These are phyloP conservation scores for Dactylellina parvicollis DNA, from an alignment of 2,329 filamentous ascomycete genomes.

Conservation along the genomic window DNA sequence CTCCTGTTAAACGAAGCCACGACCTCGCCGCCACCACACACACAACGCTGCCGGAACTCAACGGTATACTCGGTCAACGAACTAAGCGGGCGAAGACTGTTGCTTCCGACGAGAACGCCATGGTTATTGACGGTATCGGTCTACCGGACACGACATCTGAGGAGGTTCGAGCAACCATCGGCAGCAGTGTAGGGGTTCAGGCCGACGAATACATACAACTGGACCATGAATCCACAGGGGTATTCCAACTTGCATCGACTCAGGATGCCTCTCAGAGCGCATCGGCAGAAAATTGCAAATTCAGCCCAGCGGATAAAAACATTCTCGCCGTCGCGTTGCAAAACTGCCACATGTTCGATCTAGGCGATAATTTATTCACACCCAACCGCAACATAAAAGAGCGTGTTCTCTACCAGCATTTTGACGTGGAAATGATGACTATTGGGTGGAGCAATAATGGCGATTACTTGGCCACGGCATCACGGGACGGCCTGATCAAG, in stretches of 20 bases:
- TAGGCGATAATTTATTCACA: constrained; percentile 25
- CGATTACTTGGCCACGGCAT: constrained; percentile 47
- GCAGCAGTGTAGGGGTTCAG: constrained; percentile 48
- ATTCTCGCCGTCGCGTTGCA: constrained; percentile 33
- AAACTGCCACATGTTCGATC: constrained; percentile 43
- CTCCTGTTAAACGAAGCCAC: constrained; percentile 44
- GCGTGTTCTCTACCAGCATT: constrained; percentile 18
- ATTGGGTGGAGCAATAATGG: constrained; percentile 47
- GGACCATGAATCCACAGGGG: constrained; percentile 37
- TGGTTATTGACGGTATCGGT: constrained; percentile 47
- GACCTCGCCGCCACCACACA: constrained; percentile 25
- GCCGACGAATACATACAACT: constrained; percentile 50
- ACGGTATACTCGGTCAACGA: constrained; percentile 40
- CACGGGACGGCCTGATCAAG: constrained; percentile 46
- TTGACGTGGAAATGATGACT: constrained; percentile 34
- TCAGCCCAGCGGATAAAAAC: constrained; percentile 32
- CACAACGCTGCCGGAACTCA: constrained; percentile 20
- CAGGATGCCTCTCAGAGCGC: constrained; percentile 13
- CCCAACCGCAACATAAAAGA: constrained; percentile 27
- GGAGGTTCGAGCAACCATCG: constrained; percentile 50
- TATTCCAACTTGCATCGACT: constrained; percentile 32
- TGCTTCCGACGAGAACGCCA: constrained; percentile 39
- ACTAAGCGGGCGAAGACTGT: constrained; percentile 42
- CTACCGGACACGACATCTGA: constrained; percentile 51
- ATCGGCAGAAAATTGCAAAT: constrained; percentile 39